Percentiles rank a stretch among this genome's conserved stretches.
These are phyloP conservation scores for Termitomyces sp. DNA, from an alignment of 768 basidiomycete genomes.

Conservation along the genomic window DNA sequence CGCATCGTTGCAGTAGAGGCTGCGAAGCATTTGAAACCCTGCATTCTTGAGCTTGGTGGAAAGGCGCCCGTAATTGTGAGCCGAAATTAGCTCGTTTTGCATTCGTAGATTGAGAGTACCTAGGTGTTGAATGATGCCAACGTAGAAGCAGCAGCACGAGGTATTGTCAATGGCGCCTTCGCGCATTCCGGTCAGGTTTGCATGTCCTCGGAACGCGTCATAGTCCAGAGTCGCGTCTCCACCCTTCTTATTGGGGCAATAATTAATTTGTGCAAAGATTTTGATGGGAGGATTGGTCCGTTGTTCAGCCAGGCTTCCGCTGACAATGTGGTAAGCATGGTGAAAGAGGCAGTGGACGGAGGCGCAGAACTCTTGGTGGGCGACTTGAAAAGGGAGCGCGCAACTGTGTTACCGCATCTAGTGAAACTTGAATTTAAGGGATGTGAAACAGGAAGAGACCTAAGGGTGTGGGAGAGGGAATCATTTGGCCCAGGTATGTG, in stretches of 20 bases:
- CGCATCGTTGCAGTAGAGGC: constrained; percentile 47
- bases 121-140: constrained; percentile 51
- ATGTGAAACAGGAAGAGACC: constrained; percentile 37
- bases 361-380: constrained; percentile 45
- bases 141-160: constrained; percentile 44
- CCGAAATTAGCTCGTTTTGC: background rate
- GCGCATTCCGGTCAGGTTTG: constrained; percentile 49
- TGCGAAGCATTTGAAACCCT: constrained; percentile 49
- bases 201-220: constrained; percentile 56
- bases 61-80: constrained; percentile 47
- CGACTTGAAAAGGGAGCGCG: constrained; percentile 30
- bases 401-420: constrained; percentile 48
- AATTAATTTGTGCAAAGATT: constrained; percentile 19
- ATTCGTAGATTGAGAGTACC: background rate
- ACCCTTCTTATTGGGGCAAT: constrained; percentile 29
- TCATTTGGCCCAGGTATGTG: constrained; percentile 52
- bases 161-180: constrained; percentile 38
- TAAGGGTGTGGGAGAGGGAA: constrained; percentile 51
- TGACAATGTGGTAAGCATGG: constrained; percentile 34
- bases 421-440: constrained; percentile 19
- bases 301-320: constrained; percentile 42
- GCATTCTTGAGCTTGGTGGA: constrained; percentile 50
- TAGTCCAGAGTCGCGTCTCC: constrained; percentile 38
- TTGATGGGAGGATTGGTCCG: constrained; percentile 29
- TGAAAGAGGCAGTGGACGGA: constrained; percentile 34